A percentile compares a stretch with the other conserved stretches of the same genome.
phyloP scores from a whole-genome alignment of 2,329 filamentous ascomycete genomes.

The Ascochyta clinopodiicola region DNA sequence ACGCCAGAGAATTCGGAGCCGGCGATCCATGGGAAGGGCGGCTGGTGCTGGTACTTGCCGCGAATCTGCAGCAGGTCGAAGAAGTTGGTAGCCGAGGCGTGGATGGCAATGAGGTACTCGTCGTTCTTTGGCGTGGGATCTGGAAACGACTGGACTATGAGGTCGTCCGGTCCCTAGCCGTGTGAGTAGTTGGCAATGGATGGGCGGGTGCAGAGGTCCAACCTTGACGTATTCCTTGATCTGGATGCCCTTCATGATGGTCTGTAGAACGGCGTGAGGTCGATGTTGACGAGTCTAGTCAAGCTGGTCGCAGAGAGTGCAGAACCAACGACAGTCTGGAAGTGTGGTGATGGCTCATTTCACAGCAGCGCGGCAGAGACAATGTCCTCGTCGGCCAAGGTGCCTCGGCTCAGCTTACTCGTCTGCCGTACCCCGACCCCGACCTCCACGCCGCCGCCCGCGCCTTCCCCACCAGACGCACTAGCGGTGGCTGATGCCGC shows the following conservation, averaged over 20 bases:
- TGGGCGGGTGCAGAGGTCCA: constrained; percentile 20
- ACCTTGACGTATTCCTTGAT: constrained; percentile 78
- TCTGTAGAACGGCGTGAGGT: background rate
- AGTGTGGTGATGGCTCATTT: background rate
- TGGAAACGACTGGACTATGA: constrained; percentile 75
- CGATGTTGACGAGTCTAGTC: background rate
- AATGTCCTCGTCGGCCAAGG: constrained; percentile 7
- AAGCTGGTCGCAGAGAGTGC: background rate
- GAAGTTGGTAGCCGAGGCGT: constrained; percentile 91
- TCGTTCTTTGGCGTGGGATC: constrained; percentile 73
- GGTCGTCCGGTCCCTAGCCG: constrained; percentile 74
- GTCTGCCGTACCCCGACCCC: constrained; percentile 21
- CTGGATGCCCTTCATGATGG: constrained; percentile 75
- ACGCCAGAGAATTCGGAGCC: constrained; percentile 87
- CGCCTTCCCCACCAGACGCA: constrained; percentile 17
- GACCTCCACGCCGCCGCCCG: constrained; percentile 4
- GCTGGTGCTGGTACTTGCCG: constrained; percentile 94
- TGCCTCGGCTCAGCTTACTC: constrained; percentile 27
- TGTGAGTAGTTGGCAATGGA: constrained; percentile 6
- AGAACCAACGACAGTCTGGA: background rate
- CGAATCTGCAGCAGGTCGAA: constrained; percentile 96
- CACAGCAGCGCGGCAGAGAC: constrained; percentile 8
- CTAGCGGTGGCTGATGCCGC: constrained; percentile 17
- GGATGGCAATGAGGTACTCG: constrained; percentile 87
- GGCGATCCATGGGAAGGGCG: constrained; percentile 84